Conservation (phyloP, 345 rosid species). For the sweet orange (Citrus sinensis) region DVS_A1.0 CM039161.1:19210501-19211000, state of each 20-base stretch:
- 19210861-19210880: conserved; percentile 8
- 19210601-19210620: neutral
- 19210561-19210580: neutral
- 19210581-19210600: neutral
- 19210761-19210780: neutral
- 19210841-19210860: neutral
- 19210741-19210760: neutral
- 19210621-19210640: neutral
- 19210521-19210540: neutral
- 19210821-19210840: neutral
- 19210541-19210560: neutral
- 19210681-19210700: no score
- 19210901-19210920: neutral
- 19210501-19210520: neutral
- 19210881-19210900: neutral
- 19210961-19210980: neutral
- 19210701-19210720: neutral
- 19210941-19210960: neutral
- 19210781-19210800: neutral
- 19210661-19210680: neutral
- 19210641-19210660: neutral
- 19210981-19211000: no score
- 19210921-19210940: neutral
- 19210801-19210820: neutral
- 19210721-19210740: neutral